phyloP scores from a whole-genome alignment of 805 yeast genomes.

The Ogataea haglerorum region DNA sequence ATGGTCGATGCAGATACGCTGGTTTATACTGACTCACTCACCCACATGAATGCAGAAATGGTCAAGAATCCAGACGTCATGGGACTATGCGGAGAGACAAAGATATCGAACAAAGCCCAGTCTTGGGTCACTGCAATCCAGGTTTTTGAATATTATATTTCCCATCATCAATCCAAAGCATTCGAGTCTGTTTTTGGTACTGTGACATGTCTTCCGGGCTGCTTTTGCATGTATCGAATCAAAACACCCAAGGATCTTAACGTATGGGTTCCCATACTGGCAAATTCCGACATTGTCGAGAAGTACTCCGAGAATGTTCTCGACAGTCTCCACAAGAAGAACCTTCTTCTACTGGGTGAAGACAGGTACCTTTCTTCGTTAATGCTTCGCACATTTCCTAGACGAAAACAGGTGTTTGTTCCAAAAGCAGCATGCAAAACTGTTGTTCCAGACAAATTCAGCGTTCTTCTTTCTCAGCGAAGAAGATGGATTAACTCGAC shows the following conservation, averaged over 20 bases:
- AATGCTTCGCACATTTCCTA: slow-evolving; percentile 87
- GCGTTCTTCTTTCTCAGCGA: slow-evolving; percentile 81
- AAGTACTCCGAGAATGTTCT: slow-evolving; percentile 84
- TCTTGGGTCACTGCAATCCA: slow-evolving; percentile 93
- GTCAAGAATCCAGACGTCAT: slow-evolving; percentile 79
- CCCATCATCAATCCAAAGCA: slow-evolving; percentile 92
- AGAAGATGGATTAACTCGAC: slow-evolving; percentile 98
- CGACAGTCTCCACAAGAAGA: slow-evolving; percentile 81
- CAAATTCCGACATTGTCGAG: slow-evolving; percentile 92
- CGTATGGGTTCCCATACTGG: slow-evolving; percentile 91
- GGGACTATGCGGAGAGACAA: slow-evolving; percentile 96
- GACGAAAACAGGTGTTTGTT: slow-evolving; percentile 79
- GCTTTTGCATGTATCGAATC: slow-evolving; percentile 89
- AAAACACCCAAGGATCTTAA: slow-evolving; percentile 80
- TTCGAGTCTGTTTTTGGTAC: slow-evolving; percentile 94
- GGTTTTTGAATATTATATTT: slow-evolving; percentile 88
- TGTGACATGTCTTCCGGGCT: slow-evolving; percentile 94
- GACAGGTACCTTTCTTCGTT: slow-evolving; percentile 82
- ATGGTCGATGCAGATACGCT: slow-evolving; percentile 97
- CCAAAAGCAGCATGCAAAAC: slow-evolving; percentile 93
- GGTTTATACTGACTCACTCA: slow-evolving; percentile 80
- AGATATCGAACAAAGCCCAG: slow-evolving; percentile 75
- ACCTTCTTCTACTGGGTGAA: slow-evolving; percentile 81
- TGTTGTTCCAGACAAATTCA: slow-evolving; percentile 78
- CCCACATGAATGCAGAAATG: slow-evolving; percentile 89